These are phyloP conservation scores for Ephemerocybe angulata DNA, from an alignment of 768 basidiomycete genomes.

Conservation along the genomic window DNA sequence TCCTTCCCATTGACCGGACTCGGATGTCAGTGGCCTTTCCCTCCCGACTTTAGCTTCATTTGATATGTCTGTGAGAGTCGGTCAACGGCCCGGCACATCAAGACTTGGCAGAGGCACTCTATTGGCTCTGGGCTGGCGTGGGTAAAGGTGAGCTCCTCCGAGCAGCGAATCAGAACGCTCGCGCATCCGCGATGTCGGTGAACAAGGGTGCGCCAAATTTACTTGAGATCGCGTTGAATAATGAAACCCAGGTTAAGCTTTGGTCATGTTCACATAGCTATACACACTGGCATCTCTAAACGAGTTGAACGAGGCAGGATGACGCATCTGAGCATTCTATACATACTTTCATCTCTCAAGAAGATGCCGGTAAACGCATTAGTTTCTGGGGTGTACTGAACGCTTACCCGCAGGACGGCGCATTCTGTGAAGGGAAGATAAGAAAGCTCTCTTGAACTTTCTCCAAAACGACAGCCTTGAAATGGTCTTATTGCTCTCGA, in stretches of 20 bases:
- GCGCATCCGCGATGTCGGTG: neutral
- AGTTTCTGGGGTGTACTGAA: too few species aligned
- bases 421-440: neutral
- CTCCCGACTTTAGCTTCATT: neutral
- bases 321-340: too few species aligned
- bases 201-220: too few species aligned
- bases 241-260: too few species aligned
- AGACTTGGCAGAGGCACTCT: neutral
- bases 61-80: neutral
- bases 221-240: too few species aligned
- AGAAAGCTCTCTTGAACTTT: neutral
- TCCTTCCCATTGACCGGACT: neutral
- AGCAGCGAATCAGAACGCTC: neutral
- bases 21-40: neutral
- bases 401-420: too few species aligned
- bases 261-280: too few species aligned
- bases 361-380: too few species aligned
- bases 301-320: too few species aligned
- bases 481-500: neutral
- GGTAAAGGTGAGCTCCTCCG: neutral
- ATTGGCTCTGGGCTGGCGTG: neutral
- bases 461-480: neutral
- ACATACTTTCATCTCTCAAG: too few species aligned
- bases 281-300: too few species aligned
- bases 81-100: neutral